These are phyloP conservation scores for Rhizophagus sp. DNA, from an alignment of 192 early-diverging fungal genomes.

Conservation along the genomic window DNA sequence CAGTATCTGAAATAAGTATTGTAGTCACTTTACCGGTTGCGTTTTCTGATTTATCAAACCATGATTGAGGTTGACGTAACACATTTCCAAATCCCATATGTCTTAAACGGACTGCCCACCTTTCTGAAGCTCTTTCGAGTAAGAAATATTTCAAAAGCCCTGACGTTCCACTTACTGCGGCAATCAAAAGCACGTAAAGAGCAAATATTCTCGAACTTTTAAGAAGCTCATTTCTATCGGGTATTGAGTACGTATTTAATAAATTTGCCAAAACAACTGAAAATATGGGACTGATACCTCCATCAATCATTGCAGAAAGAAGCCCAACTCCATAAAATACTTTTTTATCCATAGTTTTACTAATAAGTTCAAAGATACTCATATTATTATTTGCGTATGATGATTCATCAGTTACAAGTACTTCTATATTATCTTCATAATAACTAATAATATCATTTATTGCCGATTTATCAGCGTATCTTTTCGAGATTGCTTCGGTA, in stretches of 20 bases:
- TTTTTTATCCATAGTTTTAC: slow-evolving; percentile 12
- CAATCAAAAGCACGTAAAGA: background rate
- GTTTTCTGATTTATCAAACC: slow-evolving; percentile 26
- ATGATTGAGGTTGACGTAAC: slow-evolving; percentile 27
- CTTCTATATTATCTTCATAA: slow-evolving; percentile 19
- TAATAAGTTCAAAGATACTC: background rate
- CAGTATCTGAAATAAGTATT: slow-evolving; percentile 17
- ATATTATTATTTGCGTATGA: background rate
- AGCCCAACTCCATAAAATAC: background rate
- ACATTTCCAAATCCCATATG: slow-evolving; percentile 18
- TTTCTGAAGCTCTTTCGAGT: slow-evolving; percentile 21
- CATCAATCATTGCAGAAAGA: slow-evolving; percentile 8
- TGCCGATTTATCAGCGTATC: slow-evolving; percentile 10
- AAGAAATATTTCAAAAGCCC: slow-evolving; percentile 19
- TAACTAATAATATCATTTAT: slow-evolving; percentile 20
- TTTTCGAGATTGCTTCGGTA: background rate
- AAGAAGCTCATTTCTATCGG: background rate
- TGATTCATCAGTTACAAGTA: background rate
- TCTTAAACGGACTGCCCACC: slow-evolving; percentile 15
- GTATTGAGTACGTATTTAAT: slow-evolving; percentile 13
- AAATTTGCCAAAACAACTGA: slow-evolving; percentile 20
- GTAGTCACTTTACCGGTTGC: slow-evolving; percentile 1
- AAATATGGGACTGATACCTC: slow-evolving; percentile 21
- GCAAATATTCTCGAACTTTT: background rate
- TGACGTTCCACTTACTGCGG: slow-evolving; percentile 7